Conservation (phyloP, 257 asterid species). For the Nicotiana sylvestris region DNA sequence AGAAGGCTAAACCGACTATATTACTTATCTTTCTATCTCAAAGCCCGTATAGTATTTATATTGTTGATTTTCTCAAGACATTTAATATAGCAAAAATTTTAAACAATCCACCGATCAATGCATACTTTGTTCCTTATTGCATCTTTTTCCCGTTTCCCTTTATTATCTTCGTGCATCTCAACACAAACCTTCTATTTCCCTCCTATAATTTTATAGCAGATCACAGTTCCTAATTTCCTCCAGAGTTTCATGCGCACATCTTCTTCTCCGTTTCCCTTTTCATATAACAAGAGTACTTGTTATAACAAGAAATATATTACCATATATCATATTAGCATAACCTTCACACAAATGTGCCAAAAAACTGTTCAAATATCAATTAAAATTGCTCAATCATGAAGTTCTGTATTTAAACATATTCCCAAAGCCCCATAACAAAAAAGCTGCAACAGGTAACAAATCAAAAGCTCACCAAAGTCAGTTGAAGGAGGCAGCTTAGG, state of each 20-base stretch:
- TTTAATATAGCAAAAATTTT: not conserved
- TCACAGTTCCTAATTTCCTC: not conserved
- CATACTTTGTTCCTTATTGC: not conserved
- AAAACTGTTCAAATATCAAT: too few relatives aligned
- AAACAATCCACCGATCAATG: not conserved
- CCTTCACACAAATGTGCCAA: too few relatives aligned
- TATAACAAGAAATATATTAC: too few relatives aligned
- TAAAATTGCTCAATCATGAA: too few relatives aligned
- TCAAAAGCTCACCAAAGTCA: not conserved
- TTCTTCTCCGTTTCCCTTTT: not conserved
- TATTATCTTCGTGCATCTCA: not conserved
- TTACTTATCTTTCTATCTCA: not conserved
- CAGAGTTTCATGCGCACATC: not conserved
- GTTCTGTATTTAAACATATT: too few relatives aligned
- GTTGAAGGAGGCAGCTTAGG: not conserved
- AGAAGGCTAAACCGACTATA: not conserved
- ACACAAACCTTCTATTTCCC: not conserved
- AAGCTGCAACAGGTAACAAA: not conserved
- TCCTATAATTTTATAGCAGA: not conserved
- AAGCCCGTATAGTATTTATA: not conserved
- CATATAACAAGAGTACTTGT: not conserved
- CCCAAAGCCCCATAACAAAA: not conserved
- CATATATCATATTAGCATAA: too few relatives aligned
- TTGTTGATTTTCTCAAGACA: not conserved
- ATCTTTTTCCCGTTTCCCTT: not conserved